Evolutionary conservation across 768 basidiomycete species (phyloP).

Genomic region (Tubosaeta brunneosetosa): DNA sequence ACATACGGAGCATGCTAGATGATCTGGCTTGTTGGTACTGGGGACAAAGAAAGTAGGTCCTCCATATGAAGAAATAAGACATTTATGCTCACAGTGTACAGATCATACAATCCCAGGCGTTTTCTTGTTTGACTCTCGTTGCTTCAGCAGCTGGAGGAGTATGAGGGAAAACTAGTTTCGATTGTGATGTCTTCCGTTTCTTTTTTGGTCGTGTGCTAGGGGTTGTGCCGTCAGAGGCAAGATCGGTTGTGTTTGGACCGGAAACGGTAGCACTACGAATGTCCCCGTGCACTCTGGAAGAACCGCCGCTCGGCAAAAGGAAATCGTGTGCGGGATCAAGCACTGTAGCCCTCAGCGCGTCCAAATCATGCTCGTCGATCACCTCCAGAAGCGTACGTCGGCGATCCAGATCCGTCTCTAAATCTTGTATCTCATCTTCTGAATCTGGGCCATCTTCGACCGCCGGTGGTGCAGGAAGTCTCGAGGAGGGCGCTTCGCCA

Average conservation of each 20-base stretch:
- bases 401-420: constrained; percentile 45
- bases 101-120: constrained; percentile 49
- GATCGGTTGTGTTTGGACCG: background rate
- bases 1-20: constrained; percentile 63
- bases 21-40: constrained; percentile 48
- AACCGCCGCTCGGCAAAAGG: constrained; percentile 31
- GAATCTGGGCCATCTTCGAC: constrained; percentile 30
- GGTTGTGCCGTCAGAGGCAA: background rate
- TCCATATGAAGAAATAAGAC: background rate
- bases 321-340: constrained; percentile 51
- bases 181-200: constrained; percentile 17
- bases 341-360: constrained; percentile 40
- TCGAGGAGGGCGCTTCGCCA: constrained; percentile 17
- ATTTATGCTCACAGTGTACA: constrained; percentile 57
- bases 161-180: constrained; percentile 8
- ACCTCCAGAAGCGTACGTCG: constrained; percentile 49
- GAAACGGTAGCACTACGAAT: background rate
- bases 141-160: background rate
- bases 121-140: constrained; percentile 35
- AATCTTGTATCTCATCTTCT: constrained; percentile 39
- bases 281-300: constrained; percentile 3
- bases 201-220: constrained; percentile 10
- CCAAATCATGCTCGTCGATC: constrained; percentile 40
- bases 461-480: constrained; percentile 15
- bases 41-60: constrained; percentile 4